These are phyloP conservation scores for Maudiozyma saulgeensis DNA, from an alignment of 805 yeast species.

Conservation along the genomic window DNA sequence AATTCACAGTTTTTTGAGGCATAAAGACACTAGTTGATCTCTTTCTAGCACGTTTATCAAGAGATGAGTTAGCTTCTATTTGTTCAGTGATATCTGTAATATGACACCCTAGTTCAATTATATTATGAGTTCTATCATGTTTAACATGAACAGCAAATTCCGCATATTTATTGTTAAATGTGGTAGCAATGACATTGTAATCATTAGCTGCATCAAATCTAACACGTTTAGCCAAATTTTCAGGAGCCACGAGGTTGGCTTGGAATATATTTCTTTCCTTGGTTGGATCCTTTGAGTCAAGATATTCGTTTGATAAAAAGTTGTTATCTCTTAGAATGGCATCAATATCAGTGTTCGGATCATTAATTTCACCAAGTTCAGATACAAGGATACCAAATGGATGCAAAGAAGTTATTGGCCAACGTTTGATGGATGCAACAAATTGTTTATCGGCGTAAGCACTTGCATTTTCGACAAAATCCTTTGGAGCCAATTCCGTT, in stretches of 20 bases:
- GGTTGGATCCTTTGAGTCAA: slow-evolving; percentile 33
- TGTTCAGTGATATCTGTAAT: slow-evolving; percentile 69
- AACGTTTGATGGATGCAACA: slow-evolving; percentile 91
- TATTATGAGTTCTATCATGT: slow-evolving; percentile 31
- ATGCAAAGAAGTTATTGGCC: slow-evolving; percentile 98
- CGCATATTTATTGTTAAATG: slow-evolving; percentile 30
- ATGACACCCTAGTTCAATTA: slow-evolving; percentile 76
- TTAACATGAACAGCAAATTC: slow-evolving; percentile 83
- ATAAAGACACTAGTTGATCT: slow-evolving; percentile 82
- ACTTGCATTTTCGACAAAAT: slow-evolving; percentile 87
- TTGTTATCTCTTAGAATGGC: slow-evolving; percentile 84
- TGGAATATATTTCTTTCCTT: slow-evolving; percentile 22
- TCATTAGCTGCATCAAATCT: slow-evolving; percentile 16
- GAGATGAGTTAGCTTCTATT: slow-evolving; percentile 58
- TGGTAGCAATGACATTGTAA: slow-evolving; percentile 28
- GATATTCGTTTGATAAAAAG: slow-evolving; percentile 71
- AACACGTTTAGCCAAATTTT: slow-evolving; percentile 11
- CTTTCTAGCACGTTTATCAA: slow-evolving; percentile 85
- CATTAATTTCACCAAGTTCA: slow-evolving; percentile 74
- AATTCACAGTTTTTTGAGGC: slow-evolving; percentile 60
- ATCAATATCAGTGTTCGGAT: slow-evolving; percentile 68
- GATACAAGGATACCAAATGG: slow-evolving; percentile 93
- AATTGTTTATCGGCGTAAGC: slow-evolving; percentile 71
- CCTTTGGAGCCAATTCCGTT: slow-evolving; percentile 94
- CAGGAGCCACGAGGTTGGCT: slow-evolving; percentile 17